These are phyloP conservation scores for Solanum clarkiae DNA, from an alignment of 257 asterid genomes.

Conservation along the genomic window DNA sequence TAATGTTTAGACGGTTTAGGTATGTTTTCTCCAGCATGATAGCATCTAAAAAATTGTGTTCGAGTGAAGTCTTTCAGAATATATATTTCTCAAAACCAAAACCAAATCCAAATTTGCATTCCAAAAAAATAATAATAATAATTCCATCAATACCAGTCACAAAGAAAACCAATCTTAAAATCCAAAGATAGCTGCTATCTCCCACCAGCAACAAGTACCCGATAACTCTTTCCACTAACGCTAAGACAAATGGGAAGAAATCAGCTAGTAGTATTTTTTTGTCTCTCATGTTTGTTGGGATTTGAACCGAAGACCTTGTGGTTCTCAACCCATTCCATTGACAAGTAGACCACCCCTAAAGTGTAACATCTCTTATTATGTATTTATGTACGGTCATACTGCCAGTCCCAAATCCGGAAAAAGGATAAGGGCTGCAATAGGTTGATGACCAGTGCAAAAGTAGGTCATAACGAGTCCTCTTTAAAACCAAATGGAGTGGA, in stretches of 20 bases:
- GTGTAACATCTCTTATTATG: background rate
- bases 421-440: background rate
- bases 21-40: background rate
- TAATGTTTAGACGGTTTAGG: background rate
- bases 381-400: background rate
- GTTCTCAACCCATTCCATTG: no score
- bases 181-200: background rate
- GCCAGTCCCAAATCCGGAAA: background rate
- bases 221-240: no score
- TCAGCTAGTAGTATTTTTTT: no score
- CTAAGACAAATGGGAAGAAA: no score
- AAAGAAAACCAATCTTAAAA: background rate
- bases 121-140: background rate
- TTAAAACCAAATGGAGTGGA: background rate
- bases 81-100: background rate
- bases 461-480: background rate
- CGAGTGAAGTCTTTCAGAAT: background rate
- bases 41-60: background rate
- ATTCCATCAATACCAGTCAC: background rate
- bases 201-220: no score
- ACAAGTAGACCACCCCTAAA: no score
- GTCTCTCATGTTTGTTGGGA: no score
- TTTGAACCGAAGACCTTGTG: no score
- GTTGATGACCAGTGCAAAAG: background rate
- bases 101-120: background rate